Conservation (phyloP, 2,329 filamentous ascomycete genomes). For the Neonectria coccinea region DNA sequence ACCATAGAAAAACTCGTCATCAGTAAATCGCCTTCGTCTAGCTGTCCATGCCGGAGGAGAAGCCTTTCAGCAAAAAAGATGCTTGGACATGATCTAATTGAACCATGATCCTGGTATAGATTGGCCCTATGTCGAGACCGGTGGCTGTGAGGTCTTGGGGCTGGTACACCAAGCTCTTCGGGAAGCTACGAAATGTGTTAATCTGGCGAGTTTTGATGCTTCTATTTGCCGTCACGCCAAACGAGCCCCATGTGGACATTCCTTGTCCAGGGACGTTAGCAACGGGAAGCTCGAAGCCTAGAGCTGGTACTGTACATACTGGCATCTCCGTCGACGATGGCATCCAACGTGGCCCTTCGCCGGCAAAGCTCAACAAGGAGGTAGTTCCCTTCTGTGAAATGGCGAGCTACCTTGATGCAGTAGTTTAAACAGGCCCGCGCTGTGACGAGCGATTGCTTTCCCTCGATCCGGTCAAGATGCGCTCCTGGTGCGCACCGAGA, state of each 20-base stretch:
- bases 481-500: constrained; percentile 7
- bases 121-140: background rate
- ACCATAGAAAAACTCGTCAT: constrained; percentile 26
- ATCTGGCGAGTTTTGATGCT: constrained; percentile 20
- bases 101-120: constrained; percentile 20
- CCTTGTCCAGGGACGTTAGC: background rate
- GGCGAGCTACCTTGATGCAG: constrained; percentile 17
- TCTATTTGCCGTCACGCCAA: background rate
- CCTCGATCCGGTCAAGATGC: background rate
- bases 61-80: constrained; percentile 28
- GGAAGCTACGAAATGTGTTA: constrained; percentile 11
- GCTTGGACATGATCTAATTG: constrained; percentile 25
- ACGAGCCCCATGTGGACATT: background rate
- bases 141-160: constrained; percentile 12
- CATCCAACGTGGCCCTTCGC: constrained; percentile 15
- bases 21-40: constrained; percentile 26
- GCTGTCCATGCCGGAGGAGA: constrained; percentile 16
- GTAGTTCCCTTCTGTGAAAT: constrained; percentile 23
- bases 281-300: no score
- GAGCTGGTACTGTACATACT: constrained; percentile 15
- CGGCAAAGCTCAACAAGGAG: constrained; percentile 25
- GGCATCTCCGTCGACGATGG: constrained; percentile 22
- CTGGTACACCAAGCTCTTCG: constrained; percentile 9
- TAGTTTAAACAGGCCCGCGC: constrained; percentile 15
- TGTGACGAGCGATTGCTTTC: background rate